Evolutionary conservation across 1,284 basidiomycete species (phyloP).

Genomic region (Pseudozyma sp.): DNA sequence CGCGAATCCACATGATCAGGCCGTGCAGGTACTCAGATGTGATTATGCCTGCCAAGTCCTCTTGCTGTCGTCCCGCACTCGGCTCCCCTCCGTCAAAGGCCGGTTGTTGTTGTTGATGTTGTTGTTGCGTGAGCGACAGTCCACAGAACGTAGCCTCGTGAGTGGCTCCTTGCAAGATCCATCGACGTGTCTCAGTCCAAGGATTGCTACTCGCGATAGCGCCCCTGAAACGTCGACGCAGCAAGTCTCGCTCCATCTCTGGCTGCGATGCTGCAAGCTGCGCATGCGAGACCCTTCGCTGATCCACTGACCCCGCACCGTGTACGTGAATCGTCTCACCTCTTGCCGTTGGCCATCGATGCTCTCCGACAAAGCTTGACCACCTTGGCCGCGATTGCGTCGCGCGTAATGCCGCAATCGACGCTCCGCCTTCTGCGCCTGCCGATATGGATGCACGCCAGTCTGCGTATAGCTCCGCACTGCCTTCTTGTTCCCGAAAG

Average conservation of each 20-base stretch:
- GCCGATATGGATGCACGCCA: slow-evolving; percentile 28
- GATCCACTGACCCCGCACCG: not conserved
- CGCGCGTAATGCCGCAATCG: slow-evolving; percentile 3
- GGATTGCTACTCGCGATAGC: not conserved
- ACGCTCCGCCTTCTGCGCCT: not conserved
- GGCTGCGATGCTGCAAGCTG: slow-evolving; percentile 2
- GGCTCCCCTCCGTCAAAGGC: not conserved
- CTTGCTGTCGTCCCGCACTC: not conserved
- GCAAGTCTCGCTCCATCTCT: slow-evolving; percentile 14
- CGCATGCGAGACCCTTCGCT: slow-evolving; percentile 17
- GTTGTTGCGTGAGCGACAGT: slow-evolving; percentile 9
- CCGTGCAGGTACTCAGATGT: slow-evolving; percentile 13
- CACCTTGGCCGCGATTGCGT: slow-evolving; percentile 19
- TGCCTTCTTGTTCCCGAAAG: slow-evolving; percentile 17
- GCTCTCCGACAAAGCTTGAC: slow-evolving; percentile 36
- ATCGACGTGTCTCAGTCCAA: slow-evolving; percentile 28
- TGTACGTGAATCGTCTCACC: slow-evolving; percentile 13
- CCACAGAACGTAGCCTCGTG: slow-evolving; percentile 30
- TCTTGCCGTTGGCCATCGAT: slow-evolving; percentile 6
- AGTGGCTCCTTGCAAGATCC: slow-evolving; percentile 36
- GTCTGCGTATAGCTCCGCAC: slow-evolving; percentile 19
- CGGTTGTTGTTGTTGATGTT: not conserved
- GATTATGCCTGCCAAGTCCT: slow-evolving; percentile 3
- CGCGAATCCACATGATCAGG: slow-evolving; percentile 22
- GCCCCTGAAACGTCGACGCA: slow-evolving; percentile 11